Percentiles rank a stretch among this genome's conserved stretches.
Conservation (phyloP, 768 basidiomycete species). For the Candolleomyces aberdarensis region DNA sequence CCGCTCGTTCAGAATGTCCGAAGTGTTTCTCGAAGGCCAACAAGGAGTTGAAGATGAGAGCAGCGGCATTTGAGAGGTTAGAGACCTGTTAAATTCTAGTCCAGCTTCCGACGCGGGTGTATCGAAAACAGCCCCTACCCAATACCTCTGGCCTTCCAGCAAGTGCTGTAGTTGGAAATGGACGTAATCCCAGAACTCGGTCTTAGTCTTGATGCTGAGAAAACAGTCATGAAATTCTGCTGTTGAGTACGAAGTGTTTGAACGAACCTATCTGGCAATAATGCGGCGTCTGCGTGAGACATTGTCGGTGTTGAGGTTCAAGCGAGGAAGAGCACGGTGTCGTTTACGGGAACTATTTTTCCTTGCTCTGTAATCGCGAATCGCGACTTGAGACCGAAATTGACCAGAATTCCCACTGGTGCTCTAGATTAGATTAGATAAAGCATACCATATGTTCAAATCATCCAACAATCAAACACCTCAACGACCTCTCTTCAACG, state of each 20-base stretch:
- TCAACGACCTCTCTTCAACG: not conserved
- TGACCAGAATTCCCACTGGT: not conserved
- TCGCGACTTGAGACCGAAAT: not conserved
- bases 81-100: slow-evolving; percentile 51
- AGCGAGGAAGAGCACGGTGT: slow-evolving; percentile 10
- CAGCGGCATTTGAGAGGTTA: slow-evolving; percentile 83
- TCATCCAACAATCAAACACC: too few relatives aligned
- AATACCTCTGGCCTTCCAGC: slow-evolving; percentile 66
- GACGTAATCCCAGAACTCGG: slow-evolving; percentile 80
- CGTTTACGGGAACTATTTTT: slow-evolving; percentile 5
- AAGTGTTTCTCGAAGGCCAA: slow-evolving; percentile 65
- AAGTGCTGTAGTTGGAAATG: slow-evolving; percentile 57
- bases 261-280: slow-evolving; percentile 57
- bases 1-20: slow-evolving; percentile 59
- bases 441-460: slow-evolving; percentile 6
- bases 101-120: not conserved
- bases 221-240: not conserved
- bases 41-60: slow-evolving; percentile 76
- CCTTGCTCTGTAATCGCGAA: not conserved
- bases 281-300: slow-evolving; percentile 82
- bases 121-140: slow-evolving; percentile 47
- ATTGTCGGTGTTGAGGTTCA: slow-evolving; percentile 33
- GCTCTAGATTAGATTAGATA: slow-evolving; percentile 25
- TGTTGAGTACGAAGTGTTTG: not conserved
- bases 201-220: slow-evolving; percentile 61